Percentiles rank a stretch among this genome's conserved stretches.
Conservation (phyloP, 306 rosid genomes). For the Medicago truncatula region DNA sequence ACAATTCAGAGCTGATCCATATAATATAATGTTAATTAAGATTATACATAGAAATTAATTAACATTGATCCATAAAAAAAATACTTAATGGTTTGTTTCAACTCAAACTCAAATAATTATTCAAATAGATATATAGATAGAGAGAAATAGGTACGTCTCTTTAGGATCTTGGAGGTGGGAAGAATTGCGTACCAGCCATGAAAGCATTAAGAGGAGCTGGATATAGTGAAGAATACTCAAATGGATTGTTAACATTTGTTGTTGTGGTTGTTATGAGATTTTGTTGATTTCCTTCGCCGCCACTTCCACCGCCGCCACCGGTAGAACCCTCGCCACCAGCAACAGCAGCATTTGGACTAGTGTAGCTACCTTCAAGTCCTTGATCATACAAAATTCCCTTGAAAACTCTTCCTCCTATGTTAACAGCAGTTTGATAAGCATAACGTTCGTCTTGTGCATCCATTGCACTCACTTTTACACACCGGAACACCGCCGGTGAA, state of each 20-base stretch:
- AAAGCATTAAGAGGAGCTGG: conserved; percentile 84
- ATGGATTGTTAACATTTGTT: conserved; percentile 39
- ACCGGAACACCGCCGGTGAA: conserved; percentile 85
- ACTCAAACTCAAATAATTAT: not conserved
- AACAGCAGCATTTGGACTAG: conserved; percentile 42
- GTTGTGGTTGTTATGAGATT: conserved; percentile 51
- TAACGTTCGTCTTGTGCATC: conserved; percentile 84
- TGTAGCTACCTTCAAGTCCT: conserved; percentile 65
- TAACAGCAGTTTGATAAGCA: conserved; percentile 94
- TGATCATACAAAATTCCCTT: conserved; percentile 95
- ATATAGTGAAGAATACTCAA: conserved; percentile 73
- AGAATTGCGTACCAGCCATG: conserved; percentile 99
- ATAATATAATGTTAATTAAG: not conserved
- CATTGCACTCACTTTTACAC: conserved; percentile 86
- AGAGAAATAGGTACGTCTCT: not conserved
- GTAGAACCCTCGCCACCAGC: conserved; percentile 63
- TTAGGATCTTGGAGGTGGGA: conserved; percentile 91
- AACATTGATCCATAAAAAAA: not conserved
- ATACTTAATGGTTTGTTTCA: not conserved
- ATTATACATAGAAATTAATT: conserved; percentile 32
- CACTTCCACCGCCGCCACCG: conserved; percentile 53
- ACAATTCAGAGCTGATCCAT: not conserved
- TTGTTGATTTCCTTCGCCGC: conserved; percentile 52
- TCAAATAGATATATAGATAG: conserved; percentile 3
- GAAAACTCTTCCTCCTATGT: conserved; percentile 93